Base-by-base conservation (phyloP, 1,284 basidiomycete species). In the Phaffia rhodozyma region DNA sequence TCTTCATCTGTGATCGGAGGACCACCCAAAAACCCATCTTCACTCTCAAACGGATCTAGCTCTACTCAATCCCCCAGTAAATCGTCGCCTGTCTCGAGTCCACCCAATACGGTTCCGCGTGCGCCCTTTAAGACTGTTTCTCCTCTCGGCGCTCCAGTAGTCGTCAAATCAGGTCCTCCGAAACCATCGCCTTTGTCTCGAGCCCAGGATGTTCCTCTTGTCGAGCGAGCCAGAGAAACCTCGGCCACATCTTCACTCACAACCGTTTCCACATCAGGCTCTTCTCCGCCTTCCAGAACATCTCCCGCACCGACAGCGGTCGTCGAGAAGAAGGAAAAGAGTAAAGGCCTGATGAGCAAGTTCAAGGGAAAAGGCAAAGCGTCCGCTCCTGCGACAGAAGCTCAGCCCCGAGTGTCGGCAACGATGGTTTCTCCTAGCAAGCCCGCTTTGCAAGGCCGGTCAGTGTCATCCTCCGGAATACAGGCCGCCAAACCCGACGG, bases 301-400 rank as follows among this genome's bases (percentile, higher is more conserved):
- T 43, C 38, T 43, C 2, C 7, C 16, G 38, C 38, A 2, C 38
- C 38, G 16, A 16, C 38, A 7, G 7, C 38, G 13, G 13, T 43
- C 13, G 38, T 43, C 75, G 81, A 67, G 79, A 83, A 66, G 80
- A 81, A 70, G 79, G 80, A 58, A 57, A 75, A 70, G 60, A 66
- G 65, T 48, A 71, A 68, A 18, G 86, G 89, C 0, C 78, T 91
- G 68, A 91, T 89, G 74, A 84, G 84, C 55, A 80, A 87, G 50
- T 74, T 91, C 58, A 83, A 86, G 57, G 83, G 87, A 58, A 71
- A 72, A 66, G 61, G 61, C 74, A 38, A 63, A 53, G 58, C 68
- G 52, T 56, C 67, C 53, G 51, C 61, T 58, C 61, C 66, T 48
- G 52, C 55, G 23, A 63, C 48, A 51, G 60, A 68, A 59, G 59